These are phyloP conservation scores for Globisporangium recalcitrans DNA, from an alignment of 352 stramenopile genomes.

Conservation along the genomic window DNA sequence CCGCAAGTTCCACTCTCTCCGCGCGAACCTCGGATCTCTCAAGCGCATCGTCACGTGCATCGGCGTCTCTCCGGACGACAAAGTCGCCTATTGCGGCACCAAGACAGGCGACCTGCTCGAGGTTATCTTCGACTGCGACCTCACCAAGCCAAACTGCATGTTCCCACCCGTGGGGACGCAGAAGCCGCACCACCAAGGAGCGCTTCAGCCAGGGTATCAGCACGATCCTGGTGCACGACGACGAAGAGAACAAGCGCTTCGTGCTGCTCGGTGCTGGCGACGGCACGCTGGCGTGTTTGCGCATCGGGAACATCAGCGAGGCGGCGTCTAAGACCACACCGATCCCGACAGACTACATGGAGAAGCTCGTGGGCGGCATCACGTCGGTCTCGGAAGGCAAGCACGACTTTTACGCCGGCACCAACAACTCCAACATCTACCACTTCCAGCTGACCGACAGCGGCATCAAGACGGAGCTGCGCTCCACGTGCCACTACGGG, in stretches of 20 bases:
- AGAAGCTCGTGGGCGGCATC: constrained; percentile 88
- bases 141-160: constrained; percentile 87
- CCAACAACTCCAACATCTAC: constrained; percentile 94
- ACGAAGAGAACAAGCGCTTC: constrained; percentile 85
- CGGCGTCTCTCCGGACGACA: constrained; percentile 89
- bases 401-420: constrained; percentile 89
- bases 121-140: constrained; percentile 92
- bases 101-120: constrained; percentile 95
- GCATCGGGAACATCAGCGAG: constrained; percentile 55
- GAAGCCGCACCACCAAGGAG: constrained; percentile 87
- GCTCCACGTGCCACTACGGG: constrained; percentile 88
- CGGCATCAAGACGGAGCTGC: constrained; percentile 52
- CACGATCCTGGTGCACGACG: constrained; percentile 79
- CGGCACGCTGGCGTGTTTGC: constrained; percentile 87
- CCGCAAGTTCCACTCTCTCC: constrained; percentile 92
- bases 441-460: constrained; percentile 58
- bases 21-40: constrained; percentile 92
- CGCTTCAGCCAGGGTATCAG: constrained; percentile 91
- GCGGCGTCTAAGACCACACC: constrained; percentile 58
- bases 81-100: constrained; percentile 91
- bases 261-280: constrained; percentile 90
- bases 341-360: constrained; percentile 59
- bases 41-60: constrained; percentile 92
- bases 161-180: constrained; percentile 71
- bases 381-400: constrained; percentile 88